Evolutionary conservation across 345 rosid species (phyloP).

Genomic region (Eucalyptus caleyi): DNA sequence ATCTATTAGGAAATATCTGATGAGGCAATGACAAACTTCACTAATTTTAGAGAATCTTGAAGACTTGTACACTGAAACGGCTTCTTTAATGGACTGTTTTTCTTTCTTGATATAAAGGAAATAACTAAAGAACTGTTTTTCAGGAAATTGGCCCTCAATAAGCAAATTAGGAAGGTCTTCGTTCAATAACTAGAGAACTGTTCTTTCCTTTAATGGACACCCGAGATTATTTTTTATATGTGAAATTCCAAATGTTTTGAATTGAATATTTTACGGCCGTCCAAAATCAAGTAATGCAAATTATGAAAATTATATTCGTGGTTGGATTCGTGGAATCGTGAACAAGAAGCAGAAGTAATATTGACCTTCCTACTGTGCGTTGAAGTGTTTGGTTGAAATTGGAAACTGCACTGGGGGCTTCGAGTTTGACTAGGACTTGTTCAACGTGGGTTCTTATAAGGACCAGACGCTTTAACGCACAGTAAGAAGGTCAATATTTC

Average conservation of each 20-base stretch:
- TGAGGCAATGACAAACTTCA: background rate
- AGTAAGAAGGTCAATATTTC: no score
- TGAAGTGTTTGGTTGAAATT: background rate
- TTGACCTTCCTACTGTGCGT: background rate
- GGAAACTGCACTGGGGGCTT: background rate
- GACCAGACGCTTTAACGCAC: no score
- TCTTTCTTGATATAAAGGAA: background rate
- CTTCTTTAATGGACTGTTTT: background rate
- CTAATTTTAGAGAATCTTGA: background rate
- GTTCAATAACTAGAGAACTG: background rate
- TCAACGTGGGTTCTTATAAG: no score
- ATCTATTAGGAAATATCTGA: background rate
- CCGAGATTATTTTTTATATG: background rate
- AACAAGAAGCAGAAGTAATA: background rate
- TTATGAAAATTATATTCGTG: background rate
- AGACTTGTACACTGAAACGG: background rate
- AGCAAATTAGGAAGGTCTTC: background rate
- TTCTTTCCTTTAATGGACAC: background rate
- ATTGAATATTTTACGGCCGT: background rate
- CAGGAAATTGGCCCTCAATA: background rate
- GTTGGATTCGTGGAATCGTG: background rate
- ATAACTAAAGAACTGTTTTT: background rate
- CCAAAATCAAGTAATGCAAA: background rate
- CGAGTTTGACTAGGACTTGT: background rate
- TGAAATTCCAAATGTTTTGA: no score